Percentiles rank a stretch among this genome's conserved stretches.
These are phyloP conservation scores for Metschnikowia chrysomelidarum DNA, from an alignment of 805 yeast genomes.

Conservation along the genomic window DNA sequence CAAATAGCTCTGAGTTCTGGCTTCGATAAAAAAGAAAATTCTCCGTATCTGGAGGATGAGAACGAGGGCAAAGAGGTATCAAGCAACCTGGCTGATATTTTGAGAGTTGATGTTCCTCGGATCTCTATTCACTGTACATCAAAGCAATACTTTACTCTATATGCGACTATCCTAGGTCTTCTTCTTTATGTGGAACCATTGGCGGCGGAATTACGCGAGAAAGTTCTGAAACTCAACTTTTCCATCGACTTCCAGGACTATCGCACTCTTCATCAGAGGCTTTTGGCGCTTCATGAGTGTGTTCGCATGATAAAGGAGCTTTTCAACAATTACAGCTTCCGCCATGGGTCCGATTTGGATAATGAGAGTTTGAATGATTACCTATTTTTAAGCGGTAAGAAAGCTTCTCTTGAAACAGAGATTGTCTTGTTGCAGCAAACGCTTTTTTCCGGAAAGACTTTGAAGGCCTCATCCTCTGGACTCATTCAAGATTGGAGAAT, in stretches of 20 bases:
- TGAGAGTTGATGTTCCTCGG: conserved; percentile 67
- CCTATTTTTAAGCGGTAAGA: conserved; percentile 32
- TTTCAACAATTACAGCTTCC: conserved; percentile 46
- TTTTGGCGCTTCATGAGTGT: conserved; percentile 50
- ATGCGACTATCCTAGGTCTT: conserved; percentile 59
- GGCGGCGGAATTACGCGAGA: conserved; percentile 53
- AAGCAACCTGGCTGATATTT: conserved; percentile 26
- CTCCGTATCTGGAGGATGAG: no score
- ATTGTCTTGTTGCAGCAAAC: conserved; percentile 37
- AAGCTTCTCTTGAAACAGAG: conserved; percentile 34
- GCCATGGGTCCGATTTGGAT: conserved; percentile 44
- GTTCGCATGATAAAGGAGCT: conserved; percentile 41
- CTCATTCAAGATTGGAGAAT: conserved; percentile 35
- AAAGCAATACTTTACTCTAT: conserved; percentile 65
- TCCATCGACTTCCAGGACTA: conserved; percentile 70
- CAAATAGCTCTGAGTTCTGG: conserved; percentile 27
- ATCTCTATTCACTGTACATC: conserved; percentile 71
- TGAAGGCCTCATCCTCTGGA: conserved; percentile 15
- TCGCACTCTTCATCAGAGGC: conserved; percentile 44
- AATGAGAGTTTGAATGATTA: conserved; percentile 49
- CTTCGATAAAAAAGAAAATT: conserved; percentile 12
- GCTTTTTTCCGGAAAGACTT: conserved; percentile 34
- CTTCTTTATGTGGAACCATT: conserved; percentile 75
- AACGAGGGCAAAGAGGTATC: conserved; percentile 1
- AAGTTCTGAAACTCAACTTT: conserved; percentile 62